A percentile compares a stretch with the other conserved stretches of the same genome.
phyloP scores from a whole-genome alignment of 2,329 filamentous ascomycete species.

The Thermothelomyces thermophilus region DNA sequence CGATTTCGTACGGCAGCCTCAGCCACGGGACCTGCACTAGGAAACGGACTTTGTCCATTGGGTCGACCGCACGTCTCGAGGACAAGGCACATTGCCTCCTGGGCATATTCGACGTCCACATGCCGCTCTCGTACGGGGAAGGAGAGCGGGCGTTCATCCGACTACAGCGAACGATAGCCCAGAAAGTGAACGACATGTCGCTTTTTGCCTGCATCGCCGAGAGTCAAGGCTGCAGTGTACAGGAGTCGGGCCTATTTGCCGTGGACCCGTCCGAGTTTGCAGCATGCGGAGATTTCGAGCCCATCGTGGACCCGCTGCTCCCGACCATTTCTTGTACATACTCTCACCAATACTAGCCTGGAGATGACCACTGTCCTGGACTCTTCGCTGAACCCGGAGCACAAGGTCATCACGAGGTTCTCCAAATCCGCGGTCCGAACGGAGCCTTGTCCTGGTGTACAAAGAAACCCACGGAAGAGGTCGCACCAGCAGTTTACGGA shows the following conservation, averaged over 20 bases:
- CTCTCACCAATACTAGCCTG: slow-evolving; percentile 5
- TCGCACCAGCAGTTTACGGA: too few relatives aligned
- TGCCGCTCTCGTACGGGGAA: slow-evolving; percentile 2
- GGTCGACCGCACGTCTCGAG: slow-evolving; percentile 1
- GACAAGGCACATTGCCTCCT: slow-evolving; percentile 1
- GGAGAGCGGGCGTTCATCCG: not conserved
- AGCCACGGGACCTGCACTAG: too few relatives aligned
- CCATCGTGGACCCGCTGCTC: not conserved
- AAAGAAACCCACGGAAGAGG: too few relatives aligned
- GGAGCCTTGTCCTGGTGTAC: not conserved
- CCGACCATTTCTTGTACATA: slow-evolving; percentile 10
- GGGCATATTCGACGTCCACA: slow-evolving; percentile 3
- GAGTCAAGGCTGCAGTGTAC: not conserved
- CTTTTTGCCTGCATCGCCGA: slow-evolving; percentile 4
- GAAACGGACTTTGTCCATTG: too few relatives aligned
- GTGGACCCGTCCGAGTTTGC: slow-evolving; percentile 2
- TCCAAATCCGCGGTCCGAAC: not conserved
- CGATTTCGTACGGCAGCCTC: too few relatives aligned
- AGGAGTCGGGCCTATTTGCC: slow-evolving; percentile 4
- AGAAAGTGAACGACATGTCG: not conserved
- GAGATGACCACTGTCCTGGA: not conserved
- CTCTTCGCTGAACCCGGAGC: not conserved
- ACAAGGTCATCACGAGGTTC: not conserved
- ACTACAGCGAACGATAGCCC: not conserved
- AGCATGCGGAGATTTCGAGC: not conserved